Evolutionary conservation across 768 basidiomycete species (phyloP).

Genomic region (Boletales sp.): DNA sequence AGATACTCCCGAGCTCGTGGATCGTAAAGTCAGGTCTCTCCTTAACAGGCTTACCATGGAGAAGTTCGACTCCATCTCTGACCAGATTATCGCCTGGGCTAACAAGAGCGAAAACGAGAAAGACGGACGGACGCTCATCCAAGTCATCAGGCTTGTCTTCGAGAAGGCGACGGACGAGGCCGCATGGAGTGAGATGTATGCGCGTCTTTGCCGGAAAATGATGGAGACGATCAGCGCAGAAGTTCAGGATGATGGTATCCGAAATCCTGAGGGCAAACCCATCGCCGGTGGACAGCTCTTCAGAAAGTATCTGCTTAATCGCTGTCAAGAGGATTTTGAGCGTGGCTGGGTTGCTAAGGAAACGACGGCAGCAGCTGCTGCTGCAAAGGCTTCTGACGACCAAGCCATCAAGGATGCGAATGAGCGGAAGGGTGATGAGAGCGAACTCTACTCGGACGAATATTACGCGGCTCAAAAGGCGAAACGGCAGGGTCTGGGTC

Average conservation of each 20-base stretch:
- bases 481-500: constrained; percentile 93
- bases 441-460: constrained; percentile 88
- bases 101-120: constrained; percentile 91
- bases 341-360: constrained; percentile 91
- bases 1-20: constrained; percentile 81
- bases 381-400: constrained; percentile 81
- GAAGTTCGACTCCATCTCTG: constrained; percentile 92
- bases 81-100: constrained; percentile 93
- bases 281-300: constrained; percentile 92
- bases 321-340: constrained; percentile 98
- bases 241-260: constrained; percentile 87
- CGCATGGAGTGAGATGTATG: constrained; percentile 97
- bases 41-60: constrained; percentile 98
- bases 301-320: constrained; percentile 93
- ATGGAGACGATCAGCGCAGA: constrained; percentile 88
- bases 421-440: constrained; percentile 54
- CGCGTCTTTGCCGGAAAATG: constrained; percentile 90
- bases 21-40: constrained; percentile 87
- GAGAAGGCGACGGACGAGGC: constrained; percentile 98
- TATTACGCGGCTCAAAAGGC: constrained; percentile 97
- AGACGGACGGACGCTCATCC: constrained; percentile 90
- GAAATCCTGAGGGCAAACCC: constrained; percentile 77
- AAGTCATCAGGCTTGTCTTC: constrained; percentile 94
- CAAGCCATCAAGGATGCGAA: constrained; percentile 69
- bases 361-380: constrained; percentile 81